A percentile compares a stretch with the other conserved stretches of the same genome.
phyloP scores from a whole-genome alignment of 202 grass and related monocot genomes.

The Panicum virgatum region DNA sequence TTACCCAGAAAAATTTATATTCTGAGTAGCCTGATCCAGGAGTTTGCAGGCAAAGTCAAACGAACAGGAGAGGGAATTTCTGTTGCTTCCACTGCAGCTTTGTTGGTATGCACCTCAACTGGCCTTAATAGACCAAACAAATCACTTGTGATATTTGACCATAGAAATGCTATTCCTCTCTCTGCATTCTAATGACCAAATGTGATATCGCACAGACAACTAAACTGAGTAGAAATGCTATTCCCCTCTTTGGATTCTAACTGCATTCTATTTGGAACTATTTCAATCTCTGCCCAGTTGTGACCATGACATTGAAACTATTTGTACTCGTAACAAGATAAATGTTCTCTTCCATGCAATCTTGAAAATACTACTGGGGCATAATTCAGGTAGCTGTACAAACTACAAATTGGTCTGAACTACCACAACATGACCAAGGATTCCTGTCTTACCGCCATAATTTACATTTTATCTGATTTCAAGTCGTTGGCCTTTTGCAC shows the following conservation, averaged over 20 bases:
- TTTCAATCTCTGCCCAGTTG: neutral
- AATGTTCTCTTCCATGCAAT: neutral
- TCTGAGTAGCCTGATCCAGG: slow-evolving; percentile 2
- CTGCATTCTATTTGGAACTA: neutral
- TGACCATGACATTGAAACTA: neutral
- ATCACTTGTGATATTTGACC: neutral
- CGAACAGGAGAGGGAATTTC: neutral
- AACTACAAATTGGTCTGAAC: neutral
- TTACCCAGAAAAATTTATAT: neutral
- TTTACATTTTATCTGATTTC: slow-evolving; percentile 9
- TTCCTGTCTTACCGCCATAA: neutral
- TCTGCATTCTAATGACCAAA: neutral
- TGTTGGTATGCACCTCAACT: neutral
- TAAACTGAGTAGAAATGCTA: neutral
- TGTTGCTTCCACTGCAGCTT: neutral
- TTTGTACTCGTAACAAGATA: neutral
- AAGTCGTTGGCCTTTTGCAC: neutral
- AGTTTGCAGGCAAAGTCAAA: slow-evolving; percentile 1
- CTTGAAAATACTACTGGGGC: neutral
- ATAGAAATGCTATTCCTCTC: neutral
- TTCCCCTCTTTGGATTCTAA: too few relatives aligned
- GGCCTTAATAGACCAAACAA: neutral
- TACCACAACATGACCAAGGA: slow-evolving; percentile 13
- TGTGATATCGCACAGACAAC: neutral
- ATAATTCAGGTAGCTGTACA: neutral